phyloP scores from a whole-genome alignment of 1,139 yeast species.

The Suhomyces terraborum region DNA sequence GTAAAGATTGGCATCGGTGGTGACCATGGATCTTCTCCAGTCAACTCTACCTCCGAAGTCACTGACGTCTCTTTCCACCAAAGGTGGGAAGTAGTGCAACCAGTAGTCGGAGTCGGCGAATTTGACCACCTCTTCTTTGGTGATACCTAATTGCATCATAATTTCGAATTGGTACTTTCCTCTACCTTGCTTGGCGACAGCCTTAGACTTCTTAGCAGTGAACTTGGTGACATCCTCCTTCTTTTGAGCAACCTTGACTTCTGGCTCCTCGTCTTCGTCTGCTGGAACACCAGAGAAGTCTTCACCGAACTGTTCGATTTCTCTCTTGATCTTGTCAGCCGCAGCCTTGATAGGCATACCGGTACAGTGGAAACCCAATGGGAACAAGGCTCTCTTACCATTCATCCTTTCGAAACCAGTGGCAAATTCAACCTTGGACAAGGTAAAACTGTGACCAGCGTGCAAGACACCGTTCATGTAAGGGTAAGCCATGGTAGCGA shows the following conservation, averaged over 20 bases:
- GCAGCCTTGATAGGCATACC: constrained; percentile 99
- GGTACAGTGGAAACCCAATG: constrained; percentile 98
- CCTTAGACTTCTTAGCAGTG: constrained; percentile 89
- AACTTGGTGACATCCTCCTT: constrained; percentile 86
- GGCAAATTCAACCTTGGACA: constrained; percentile 92
- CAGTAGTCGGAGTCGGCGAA: constrained; percentile 91
- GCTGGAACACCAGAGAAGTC: constrained; percentile 73
- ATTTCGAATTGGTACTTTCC: constrained; percentile 95
- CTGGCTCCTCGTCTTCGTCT: constrained; percentile 55
- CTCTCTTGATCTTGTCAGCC: constrained; percentile 94
- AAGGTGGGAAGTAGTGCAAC: constrained; percentile 90
- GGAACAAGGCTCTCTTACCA: constrained; percentile 91
- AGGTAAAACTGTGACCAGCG: constrained; percentile 96
- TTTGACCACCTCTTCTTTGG: constrained; percentile 76
- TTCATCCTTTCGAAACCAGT: constrained; percentile 93
- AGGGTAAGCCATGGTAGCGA: constrained; percentile 96
- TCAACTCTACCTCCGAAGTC: constrained; percentile 92
- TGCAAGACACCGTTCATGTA: constrained; percentile 99
- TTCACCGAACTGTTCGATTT: constrained; percentile 84
- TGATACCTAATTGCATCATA: constrained; percentile 90
- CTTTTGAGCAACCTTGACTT: constrained; percentile 37
- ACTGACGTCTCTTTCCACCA: constrained; percentile 79
- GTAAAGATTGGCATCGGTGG: constrained; percentile 94
- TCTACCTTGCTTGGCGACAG: constrained; percentile 89
- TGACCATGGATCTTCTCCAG: constrained; percentile 96